Percentiles rank a stretch among this genome's conserved stretches.
Conservation (phyloP, 345 rosid species). For the Melaleuca alternifolia region DNA sequence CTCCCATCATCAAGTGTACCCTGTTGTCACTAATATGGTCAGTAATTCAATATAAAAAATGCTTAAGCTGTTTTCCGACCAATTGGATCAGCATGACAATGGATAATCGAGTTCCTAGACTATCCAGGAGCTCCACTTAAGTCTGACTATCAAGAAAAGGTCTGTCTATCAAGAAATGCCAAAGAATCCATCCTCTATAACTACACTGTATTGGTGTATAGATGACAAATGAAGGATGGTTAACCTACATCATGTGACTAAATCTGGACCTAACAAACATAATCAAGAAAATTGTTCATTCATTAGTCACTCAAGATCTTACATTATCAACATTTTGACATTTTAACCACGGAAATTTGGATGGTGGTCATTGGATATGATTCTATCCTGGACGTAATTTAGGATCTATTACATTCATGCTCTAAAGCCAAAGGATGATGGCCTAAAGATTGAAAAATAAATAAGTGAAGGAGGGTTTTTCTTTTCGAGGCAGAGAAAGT, state of each 20-base stretch:
- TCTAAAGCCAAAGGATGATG: neutral
- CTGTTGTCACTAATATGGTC: neutral
- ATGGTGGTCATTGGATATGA: neutral
- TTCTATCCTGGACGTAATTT: neutral
- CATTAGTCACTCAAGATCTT: neutral
- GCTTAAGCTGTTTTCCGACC: neutral
- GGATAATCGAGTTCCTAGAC: neutral
- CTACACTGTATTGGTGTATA: neutral
- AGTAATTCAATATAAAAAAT: neutral
- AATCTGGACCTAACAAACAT: neutral
- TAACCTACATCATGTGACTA: neutral
- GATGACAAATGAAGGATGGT: neutral
- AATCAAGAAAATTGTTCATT: neutral
- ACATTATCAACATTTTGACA: neutral
- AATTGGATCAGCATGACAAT: neutral
- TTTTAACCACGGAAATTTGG: neutral
- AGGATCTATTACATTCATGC: neutral
- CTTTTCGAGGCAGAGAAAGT: neutral
- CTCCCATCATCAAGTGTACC: slow-evolving; percentile 49
- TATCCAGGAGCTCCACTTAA: neutral
- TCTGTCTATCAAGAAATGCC: neutral
- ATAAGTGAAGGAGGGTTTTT: neutral
- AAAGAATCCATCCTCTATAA: neutral
- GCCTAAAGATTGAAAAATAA: neutral
- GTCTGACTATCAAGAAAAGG: neutral